phyloP scores from a whole-genome alignment of 208 protist genomes.

The Acanthamoeba healyi region DNA sequence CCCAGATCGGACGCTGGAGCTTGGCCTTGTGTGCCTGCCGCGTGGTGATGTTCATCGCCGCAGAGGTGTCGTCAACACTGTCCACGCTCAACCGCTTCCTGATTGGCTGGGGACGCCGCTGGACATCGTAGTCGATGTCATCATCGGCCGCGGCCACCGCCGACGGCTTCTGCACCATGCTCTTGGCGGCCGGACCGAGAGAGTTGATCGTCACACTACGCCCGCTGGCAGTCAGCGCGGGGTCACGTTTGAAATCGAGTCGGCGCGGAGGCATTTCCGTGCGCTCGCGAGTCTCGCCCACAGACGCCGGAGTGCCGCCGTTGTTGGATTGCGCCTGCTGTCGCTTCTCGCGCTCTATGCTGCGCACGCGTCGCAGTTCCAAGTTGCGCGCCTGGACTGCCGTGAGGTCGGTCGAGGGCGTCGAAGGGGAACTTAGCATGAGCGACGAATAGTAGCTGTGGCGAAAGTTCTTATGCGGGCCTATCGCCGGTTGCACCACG shows the following conservation, averaged over 20 bases:
- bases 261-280: not conserved
- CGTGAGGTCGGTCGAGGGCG: not conserved
- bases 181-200: not conserved
- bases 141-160: not conserved
- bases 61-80: not conserved
- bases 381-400: conserved; percentile 5
- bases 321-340: not conserved
- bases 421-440: conserved; percentile 16
- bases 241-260: conserved; percentile 2
- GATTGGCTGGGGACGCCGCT: not conserved
- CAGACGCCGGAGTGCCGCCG: not conserved
- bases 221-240: not conserved
- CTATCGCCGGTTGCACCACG: not conserved
- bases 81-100: not conserved
- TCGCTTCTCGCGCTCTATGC: not conserved
- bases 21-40: not conserved
- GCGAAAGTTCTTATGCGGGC: conserved; percentile 11
- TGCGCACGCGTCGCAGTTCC: conserved; percentile 4
- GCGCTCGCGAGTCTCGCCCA: not conserved
- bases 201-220: not conserved
- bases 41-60: not conserved
- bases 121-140: not conserved
- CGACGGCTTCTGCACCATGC: not conserved
- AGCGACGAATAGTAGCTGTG: conserved; percentile 47
- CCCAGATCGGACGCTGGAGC: conserved; percentile 5